Evolutionary conservation across 768 basidiomycete species (phyloP).

Genomic region (Phlebiopsis gigantea): DNA sequence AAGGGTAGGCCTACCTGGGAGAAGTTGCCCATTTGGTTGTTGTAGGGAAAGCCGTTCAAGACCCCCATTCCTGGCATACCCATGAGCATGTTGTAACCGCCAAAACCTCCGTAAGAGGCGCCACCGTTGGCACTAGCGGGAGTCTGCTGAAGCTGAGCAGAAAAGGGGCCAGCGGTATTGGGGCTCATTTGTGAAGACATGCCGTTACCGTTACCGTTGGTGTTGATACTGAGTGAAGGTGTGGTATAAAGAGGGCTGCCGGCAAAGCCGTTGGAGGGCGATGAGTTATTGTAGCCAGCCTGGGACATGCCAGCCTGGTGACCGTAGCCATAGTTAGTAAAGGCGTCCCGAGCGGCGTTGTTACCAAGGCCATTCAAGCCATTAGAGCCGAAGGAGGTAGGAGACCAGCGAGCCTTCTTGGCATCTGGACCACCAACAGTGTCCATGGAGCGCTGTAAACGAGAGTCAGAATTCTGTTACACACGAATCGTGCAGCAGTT

Average conservation of each 20-base stretch:
- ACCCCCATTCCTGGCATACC: constrained; percentile 71
- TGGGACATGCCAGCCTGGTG: constrained; percentile 64
- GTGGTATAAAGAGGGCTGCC: constrained; percentile 69
- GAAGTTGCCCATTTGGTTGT: constrained; percentile 64
- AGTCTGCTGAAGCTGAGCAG: constrained; percentile 38
- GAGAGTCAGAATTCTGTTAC: background rate
- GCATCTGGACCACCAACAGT: constrained; percentile 74
- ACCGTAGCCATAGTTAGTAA: constrained; percentile 86
- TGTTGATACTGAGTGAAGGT: constrained; percentile 65
- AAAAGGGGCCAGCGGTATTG: constrained; percentile 51
- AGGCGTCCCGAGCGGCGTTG: constrained; percentile 52
- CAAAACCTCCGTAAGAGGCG: constrained; percentile 49
- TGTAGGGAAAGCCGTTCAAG: constrained; percentile 68
- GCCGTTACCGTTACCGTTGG: constrained; percentile 40
- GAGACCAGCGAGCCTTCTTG: constrained; percentile 90
- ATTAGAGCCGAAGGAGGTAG: constrained; percentile 43
- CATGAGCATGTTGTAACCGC: constrained; percentile 77
- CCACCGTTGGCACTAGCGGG: constrained; percentile 36
- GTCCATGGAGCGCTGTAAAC: constrained; percentile 77
- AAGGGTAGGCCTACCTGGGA: constrained; percentile 44
- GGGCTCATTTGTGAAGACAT: constrained; percentile 66
- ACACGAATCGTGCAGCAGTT: background rate
- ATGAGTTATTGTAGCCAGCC: constrained; percentile 44
- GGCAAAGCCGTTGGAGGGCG: constrained; percentile 41
- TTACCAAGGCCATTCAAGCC: constrained; percentile 36